Percentiles rank a stretch among this genome's conserved stretches.
phyloP scores from a whole-genome alignment of 1,284 basidiomycete genomes.

The Fomitopsis betulina region DNA sequence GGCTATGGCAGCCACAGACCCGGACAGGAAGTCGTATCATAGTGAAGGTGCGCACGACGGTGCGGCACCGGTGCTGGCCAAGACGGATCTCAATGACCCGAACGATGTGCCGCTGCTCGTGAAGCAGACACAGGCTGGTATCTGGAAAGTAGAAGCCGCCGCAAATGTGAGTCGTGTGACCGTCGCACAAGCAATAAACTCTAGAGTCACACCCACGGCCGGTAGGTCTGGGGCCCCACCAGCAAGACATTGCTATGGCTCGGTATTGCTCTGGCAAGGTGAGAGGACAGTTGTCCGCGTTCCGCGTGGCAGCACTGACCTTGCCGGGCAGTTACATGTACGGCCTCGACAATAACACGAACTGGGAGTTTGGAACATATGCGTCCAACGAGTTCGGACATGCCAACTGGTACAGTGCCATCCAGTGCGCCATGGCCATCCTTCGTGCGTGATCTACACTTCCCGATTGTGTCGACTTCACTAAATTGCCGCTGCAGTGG shows the following conservation, averaged over 20 bases:
- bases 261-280: neutral
- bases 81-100: neutral
- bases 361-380: constrained; percentile 2
- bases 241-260: constrained; percentile 2
- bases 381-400: constrained; percentile 4
- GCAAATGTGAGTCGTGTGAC: neutral
- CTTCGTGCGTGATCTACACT: neutral
- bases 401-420: constrained; percentile 3
- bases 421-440: constrained; percentile 2
- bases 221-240: neutral
- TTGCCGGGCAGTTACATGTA: constrained; percentile 1
- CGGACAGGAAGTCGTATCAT: neutral
- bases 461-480: neutral
- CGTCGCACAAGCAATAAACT: no score
- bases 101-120: neutral
- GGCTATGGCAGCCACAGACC: neutral
- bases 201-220: neutral
- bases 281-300: neutral
- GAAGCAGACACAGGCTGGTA: neutral
- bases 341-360: constrained; percentile 4
- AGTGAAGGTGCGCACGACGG: neutral
- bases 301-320: neutral
- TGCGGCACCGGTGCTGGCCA: neutral
- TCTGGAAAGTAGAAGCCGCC: constrained; percentile 4
- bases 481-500: neutral